phyloP scores from a whole-genome alignment of 2,329 filamentous ascomycete genomes.

The Cladosporium phlei region DNA sequence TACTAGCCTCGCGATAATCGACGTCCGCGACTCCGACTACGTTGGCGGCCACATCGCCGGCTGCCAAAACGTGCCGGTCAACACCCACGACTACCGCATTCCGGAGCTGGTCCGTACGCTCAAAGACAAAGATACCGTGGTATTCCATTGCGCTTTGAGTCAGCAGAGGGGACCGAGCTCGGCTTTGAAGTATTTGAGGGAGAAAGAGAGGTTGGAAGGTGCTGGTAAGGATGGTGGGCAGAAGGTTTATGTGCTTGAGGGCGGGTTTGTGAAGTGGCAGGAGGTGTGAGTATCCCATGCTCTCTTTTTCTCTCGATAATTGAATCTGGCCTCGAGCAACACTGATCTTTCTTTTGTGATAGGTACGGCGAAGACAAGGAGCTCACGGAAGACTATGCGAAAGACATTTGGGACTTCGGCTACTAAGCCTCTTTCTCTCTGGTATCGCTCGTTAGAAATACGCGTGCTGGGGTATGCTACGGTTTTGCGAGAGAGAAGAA shows the following conservation, averaged over 20 bases:
- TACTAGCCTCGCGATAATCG: constrained; percentile 64
- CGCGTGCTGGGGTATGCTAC: too few relatives aligned
- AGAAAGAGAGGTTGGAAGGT: constrained; percentile 53
- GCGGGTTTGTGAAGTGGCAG: constrained; percentile 87
- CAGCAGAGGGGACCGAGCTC: constrained; percentile 86
- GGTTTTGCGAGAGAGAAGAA: too few relatives aligned
- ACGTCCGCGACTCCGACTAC: constrained; percentile 87
- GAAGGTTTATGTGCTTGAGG: constrained; percentile 74
- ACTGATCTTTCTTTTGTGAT: too few relatives aligned
- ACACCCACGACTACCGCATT: constrained; percentile 67
- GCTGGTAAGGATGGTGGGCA: constrained; percentile 47
- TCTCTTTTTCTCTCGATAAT: too few relatives aligned
- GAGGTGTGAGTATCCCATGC: constrained; percentile 50
- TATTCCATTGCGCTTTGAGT: constrained; percentile 91
- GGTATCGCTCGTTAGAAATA: too few relatives aligned
- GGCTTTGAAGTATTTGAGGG: constrained; percentile 72
- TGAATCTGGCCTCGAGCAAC: too few relatives aligned
- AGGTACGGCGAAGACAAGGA: constrained; percentile 68
- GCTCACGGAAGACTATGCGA: constrained; percentile 77
- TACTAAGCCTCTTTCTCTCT: too few relatives aligned
- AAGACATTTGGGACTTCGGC: constrained; percentile 69
- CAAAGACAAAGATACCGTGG: constrained; percentile 70
- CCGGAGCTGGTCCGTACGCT: constrained; percentile 78
- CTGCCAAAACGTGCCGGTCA: constrained; percentile 69
- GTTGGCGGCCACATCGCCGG: constrained; percentile 83